A percentile compares a stretch with the other conserved stretches of the same genome.
These are phyloP conservation scores for Fusarium sp. DNA, from an alignment of 2,329 filamentous ascomycete species.

Conservation along the genomic window DNA sequence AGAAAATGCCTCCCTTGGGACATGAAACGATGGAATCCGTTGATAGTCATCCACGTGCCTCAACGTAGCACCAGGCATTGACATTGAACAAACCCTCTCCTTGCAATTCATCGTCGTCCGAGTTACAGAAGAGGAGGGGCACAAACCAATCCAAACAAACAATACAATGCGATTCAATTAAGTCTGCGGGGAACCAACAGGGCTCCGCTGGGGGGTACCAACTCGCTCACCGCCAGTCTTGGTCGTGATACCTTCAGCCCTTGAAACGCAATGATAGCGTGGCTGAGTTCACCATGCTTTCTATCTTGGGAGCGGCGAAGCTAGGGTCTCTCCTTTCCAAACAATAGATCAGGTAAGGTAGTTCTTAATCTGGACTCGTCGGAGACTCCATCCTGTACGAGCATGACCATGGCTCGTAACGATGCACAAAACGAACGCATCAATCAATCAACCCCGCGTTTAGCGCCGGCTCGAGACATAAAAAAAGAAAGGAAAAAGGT, in stretches of 20 bases:
- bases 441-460: conserved; percentile 45
- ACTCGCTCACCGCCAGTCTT: conserved; percentile 42
- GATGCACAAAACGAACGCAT: conserved; percentile 19
- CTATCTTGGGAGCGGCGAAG: conserved; percentile 46
- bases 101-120: conserved; percentile 30
- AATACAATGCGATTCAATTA: conserved; percentile 26
- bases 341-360: not conserved
- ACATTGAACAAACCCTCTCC: conserved; percentile 21
- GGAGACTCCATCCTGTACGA: not conserved
- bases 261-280: conserved; percentile 28
- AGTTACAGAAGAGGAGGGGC: conserved; percentile 35
- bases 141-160: conserved; percentile 34
- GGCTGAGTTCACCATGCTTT: conserved; percentile 35
- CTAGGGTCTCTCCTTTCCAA: not conserved
- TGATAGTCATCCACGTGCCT: conserved; percentile 26
- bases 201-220: conserved; percentile 28
- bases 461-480: conserved; percentile 40
- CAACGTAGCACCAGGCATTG: conserved; percentile 13
- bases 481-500: conserved; percentile 26
- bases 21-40: conserved; percentile 33
- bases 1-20: conserved; percentile 21
- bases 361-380: not conserved
- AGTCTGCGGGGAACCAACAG: conserved; percentile 31
- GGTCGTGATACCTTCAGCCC: conserved; percentile 42
- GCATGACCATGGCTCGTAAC: not conserved